Evolutionary conservation across 306 rosid species (phyloP), one percentile per base, ranked within the genome.

Genomic region (Medicago lupulina): DNA sequence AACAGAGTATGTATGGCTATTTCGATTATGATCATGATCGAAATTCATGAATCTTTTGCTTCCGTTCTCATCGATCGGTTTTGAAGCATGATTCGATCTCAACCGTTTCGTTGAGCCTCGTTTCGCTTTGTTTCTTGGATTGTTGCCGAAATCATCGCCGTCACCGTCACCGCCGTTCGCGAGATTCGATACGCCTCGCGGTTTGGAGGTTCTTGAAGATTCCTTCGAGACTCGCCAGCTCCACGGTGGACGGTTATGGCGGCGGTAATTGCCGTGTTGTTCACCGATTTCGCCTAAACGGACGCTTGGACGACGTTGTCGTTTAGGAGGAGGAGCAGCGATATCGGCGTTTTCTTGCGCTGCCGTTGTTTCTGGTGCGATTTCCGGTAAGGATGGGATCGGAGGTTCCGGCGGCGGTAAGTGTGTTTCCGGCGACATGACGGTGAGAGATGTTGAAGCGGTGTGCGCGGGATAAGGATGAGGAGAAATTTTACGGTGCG

Each of bases 221-320:
- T 86, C 88, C 21, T 76, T 88, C 4, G 87, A 74, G 14, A 74
- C 59, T 73, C 77, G 77, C 96, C 92, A 90, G 34, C 81, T 85
- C 90, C 90, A 88, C 1, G 86, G 82, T 5, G 82, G 85, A 39
- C 74, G 59, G 31, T 60, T 78, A 8, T 73, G 65, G 12, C 87
- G 85, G 50, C 93, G 91, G 3, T 76, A 40, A 54, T 85, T 74
- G 53, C 85, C 43, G 51, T 78, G 89, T 62, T 79, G 93, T 36
- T 86, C 89, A 15, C 93, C 96, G 82, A 90, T 88, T 83, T 90
- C 93, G 14, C 93, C 96, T 23, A 90, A 67, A 3, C 96, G 89
- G 46, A 90, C 96, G 79, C 93, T 90, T 9, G 93, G 93, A 17
- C 96, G 87, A 19, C 96, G 91, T 39, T 88, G 96, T 16, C 93